Evolutionary conservation across 441 rosid species (phyloP).

Genomic region (Syzygium syzygioides): DNA sequence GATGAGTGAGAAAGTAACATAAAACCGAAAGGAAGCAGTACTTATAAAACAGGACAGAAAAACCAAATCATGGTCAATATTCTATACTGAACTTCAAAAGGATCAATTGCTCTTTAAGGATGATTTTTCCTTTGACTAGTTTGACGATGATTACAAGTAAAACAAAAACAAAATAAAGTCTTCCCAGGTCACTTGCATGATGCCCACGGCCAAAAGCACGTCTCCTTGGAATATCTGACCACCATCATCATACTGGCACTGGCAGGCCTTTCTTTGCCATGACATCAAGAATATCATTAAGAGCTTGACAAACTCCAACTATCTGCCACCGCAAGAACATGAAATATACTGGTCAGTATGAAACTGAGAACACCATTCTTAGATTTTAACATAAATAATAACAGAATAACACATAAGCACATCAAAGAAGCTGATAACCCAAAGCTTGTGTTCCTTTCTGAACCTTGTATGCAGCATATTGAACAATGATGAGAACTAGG

Average conservation of each 20-base stretch:
- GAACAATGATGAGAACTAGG: background rate
- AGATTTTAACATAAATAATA: background rate
- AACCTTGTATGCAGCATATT: background rate
- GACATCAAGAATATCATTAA: slow-evolving; percentile 83
- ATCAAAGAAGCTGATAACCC: background rate
- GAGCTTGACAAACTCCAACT: slow-evolving; percentile 87
- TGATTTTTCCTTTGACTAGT: background rate
- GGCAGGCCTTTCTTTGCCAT: slow-evolving; percentile 92
- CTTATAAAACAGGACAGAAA: background rate
- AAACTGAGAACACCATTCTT: background rate
- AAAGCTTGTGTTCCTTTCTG: background rate
- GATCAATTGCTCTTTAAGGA: background rate
- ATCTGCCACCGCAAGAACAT: slow-evolving; percentile 39
- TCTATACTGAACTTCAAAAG: background rate
- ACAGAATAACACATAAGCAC: background rate
- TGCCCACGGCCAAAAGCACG: background rate
- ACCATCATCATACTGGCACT: slow-evolving; percentile 53
- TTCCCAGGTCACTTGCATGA: background rate
- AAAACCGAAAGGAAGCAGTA: background rate
- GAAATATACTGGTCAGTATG: background rate
- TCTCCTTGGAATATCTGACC: background rate
- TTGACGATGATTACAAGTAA: background rate
- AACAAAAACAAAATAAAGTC: background rate
- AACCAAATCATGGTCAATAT: background rate
- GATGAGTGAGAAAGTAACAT: background rate